Evolutionary conservation across 176 grass and related monocot genomes (phyloP), one percentile per base, ranked within the genome.

Genomic region (Guadua angustifolia): DNA sequence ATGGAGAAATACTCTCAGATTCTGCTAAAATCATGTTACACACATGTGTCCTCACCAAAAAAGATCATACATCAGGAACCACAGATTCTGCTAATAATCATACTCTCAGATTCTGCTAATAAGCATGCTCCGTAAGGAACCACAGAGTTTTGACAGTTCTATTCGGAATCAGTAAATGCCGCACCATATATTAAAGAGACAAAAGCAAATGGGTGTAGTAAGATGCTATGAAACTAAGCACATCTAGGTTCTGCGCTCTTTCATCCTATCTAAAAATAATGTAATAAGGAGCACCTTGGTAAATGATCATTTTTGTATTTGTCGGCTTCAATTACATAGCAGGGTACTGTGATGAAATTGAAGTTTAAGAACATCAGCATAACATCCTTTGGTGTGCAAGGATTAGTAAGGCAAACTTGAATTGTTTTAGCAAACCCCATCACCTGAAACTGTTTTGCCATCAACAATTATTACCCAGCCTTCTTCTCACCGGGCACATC

Each of bases 141-240:
- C 33, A 63, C 36, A 52, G 0, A 21, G 58, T 78, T 56, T 71
- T 79, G 17, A 79, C 60, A 18, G 13, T 35, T 42, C 14, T 53
- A 51, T 10, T 11, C 56, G 6, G 15, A 50, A 36, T 14, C 5
- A 55, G 38, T 55, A 58, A 69, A 29, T 52, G 58, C 51, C 21
- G 62, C 42, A n/a, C n/a, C n/a, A n/a, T n/a, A n/a, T n/a, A n/a
- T n/a, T n/a, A n/a, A n/a, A n/a, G n/a, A n/a, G n/a, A 59, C 42
- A 68, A 52, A 13, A 22, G 9, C 62, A 88, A 78, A 75, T 77
- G 35, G 67, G 36, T 81, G 56, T 44, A 70, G 36, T 82, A 21
- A 47, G 60, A 84, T 33, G 21, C 22, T 82, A 7, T 2, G 55
- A 46, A 82, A 17, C 22, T 74, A 47, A 74, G 21, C 15, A 68